phyloP scores from a whole-genome alignment of 179 eudicot species.

The Camellia oleifera region DNA sequence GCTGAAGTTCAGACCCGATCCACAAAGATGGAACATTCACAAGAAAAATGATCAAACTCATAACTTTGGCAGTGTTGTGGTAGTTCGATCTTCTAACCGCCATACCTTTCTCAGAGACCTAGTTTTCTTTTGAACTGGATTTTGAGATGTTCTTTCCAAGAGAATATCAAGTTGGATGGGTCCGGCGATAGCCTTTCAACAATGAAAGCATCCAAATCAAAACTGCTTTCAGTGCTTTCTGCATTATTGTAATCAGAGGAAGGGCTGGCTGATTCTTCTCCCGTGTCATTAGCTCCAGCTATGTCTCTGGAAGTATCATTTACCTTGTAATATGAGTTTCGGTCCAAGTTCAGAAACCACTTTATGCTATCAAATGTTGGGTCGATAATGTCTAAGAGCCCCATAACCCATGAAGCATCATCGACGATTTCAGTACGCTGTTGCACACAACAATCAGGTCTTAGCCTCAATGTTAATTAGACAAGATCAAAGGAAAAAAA shows the following conservation, averaged over 20 bases:
- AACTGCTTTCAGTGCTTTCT: slow-evolving; percentile 37
- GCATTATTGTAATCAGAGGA: neutral
- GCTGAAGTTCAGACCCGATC: neutral
- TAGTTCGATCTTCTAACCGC: slow-evolving; percentile 23
- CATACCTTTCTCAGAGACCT: slow-evolving; percentile 24
- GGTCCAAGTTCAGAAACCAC: slow-evolving; percentile 62
- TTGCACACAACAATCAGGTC: slow-evolving; percentile 25
- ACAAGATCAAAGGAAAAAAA: neutral
- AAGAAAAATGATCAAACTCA: neutral
- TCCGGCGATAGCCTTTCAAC: slow-evolving; percentile 58
- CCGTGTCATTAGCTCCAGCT: slow-evolving; percentile 16
- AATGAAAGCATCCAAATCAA: slow-evolving; percentile 66
- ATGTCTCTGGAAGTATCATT: slow-evolving; percentile 23
- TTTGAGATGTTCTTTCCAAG: slow-evolving; percentile 41
- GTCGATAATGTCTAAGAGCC: slow-evolving; percentile 82
- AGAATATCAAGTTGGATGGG: slow-evolving; percentile 55
- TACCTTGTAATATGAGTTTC: slow-evolving; percentile 31
- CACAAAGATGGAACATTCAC: neutral
- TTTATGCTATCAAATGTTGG: slow-evolving; percentile 88
- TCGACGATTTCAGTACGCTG: slow-evolving; percentile 95
- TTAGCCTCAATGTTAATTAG: neutral
- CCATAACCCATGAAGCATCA: slow-evolving; percentile 91
- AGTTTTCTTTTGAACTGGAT: slow-evolving; percentile 21
- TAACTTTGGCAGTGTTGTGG: neutral
- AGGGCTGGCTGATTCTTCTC: slow-evolving; percentile 17